Evolutionary conservation across 768 basidiomycete genomes (phyloP), one percentile per base, ranked within the genome.

Genomic region (Lyophyllum decastes): DNA sequence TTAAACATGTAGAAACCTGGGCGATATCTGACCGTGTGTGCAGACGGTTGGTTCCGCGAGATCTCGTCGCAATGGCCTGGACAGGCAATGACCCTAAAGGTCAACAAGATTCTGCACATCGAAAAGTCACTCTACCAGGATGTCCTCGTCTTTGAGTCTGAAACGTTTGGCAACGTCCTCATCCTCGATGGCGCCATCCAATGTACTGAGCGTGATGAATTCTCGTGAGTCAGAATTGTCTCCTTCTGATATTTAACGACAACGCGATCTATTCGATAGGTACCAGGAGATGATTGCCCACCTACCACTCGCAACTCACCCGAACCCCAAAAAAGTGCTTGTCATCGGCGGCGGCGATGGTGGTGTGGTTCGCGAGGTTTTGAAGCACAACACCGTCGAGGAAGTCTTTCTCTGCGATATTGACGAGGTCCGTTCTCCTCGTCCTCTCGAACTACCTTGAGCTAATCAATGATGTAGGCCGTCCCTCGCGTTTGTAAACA

Each of bases 211-310:
- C 87, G 95, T 47, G 97, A 99, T 69, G 97, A 99, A 74, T 99
- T 99, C 75, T 95, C 95, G 94, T 94, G 68, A 64, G 91, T 83
- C 17, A 33, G n/a, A 48, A 5, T 48, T 4, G 19, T 60, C 45
- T 5, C 33, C 12, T 50, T 22, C 7, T 45, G 54, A 58, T 56
- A 34, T 26, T 53, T 21, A 8, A 22, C 24, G 41, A 47, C 41
- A 34, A 59, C 35, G 14, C 30, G 47, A 41, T 43, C 16, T 24
- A 40, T 22, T 12, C 22, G n/a, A n/a, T 66, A 97, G 94, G 11
- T 98, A 98, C 75, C 95, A 98, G 69, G 96, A 99, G 78, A 97
- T 98, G 96, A 98, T 99, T 68, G 83, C 96, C 5, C 96, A 98
- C 76, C 77, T 99, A 52, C 97, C 97, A n/a, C 82, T 98, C 61